Base-by-base conservation (phyloP, 768 basidiomycete genomes). In the Pholiota conissans region DNA sequence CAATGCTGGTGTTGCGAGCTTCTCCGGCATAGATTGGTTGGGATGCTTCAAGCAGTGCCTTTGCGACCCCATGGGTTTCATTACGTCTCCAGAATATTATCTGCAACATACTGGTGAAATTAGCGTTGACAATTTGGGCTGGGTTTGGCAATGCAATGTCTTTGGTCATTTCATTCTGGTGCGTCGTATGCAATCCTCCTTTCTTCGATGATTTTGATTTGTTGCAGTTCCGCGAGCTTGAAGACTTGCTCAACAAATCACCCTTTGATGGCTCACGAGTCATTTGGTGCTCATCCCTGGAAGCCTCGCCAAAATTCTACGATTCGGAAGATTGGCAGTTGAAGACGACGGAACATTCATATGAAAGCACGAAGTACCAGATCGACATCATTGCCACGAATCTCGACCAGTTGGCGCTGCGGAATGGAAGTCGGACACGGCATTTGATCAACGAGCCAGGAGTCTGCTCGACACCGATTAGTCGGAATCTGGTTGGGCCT, bases 71-170 rank as follows among this genome's bases (percentile, higher is more conserved):
- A 64, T 86, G 48, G 63, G 61, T 13, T 75, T 80, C 3, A 68
- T 89, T 42, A 84, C 86, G 5, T 56, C 72, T 3, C 90, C 90
- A 1, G 61, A 52, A 13, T 92, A 70, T 69, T 81, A 86, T 65
- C 56, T 76, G 3, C 90, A 94, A 67, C 69, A 76, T 27, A 65
- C 57, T 10, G 90, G 89, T 7, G 80, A 85, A 60, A 62, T 79
- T 49, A 90, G 84, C 60, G 71, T 73, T 3, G 91, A 95, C 61
- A 85, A 87, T 5, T 71, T 93, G 0, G 93, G 93, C 2, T 87
- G 81, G 80, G 82, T 86, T 6, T 95, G 91, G 90, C 90, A 93
- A 66, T 89, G 84, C 58, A 94, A 94, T 63, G 73, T 93, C 26
- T 93, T 94, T 55, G 85, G 87, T 0, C 91, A 93, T 70, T 94